These are phyloP conservation scores for Tylopilus sp. DNA, from an alignment of 768 basidiomycete species.

Conservation along the genomic window DNA sequence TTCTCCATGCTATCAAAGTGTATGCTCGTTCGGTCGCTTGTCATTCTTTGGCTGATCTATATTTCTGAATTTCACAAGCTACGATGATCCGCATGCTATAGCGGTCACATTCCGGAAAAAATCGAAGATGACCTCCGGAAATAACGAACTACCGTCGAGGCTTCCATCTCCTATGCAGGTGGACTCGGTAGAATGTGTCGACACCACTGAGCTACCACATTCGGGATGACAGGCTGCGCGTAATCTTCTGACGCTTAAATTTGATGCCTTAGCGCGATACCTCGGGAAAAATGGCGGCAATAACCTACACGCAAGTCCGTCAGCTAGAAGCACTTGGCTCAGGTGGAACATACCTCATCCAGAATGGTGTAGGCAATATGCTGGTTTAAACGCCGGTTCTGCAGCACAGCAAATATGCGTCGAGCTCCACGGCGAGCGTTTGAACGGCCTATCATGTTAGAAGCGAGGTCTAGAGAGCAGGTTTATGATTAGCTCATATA, in stretches of 20 bases:
- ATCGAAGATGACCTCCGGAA: constrained; percentile 26
- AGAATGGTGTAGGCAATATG: constrained; percentile 85
- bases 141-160: constrained; percentile 1
- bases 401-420: constrained; percentile 88
- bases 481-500: not conserved
- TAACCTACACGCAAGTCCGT: constrained; percentile 39
- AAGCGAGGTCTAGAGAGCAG: constrained; percentile 71
- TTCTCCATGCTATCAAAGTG: constrained; percentile 87
- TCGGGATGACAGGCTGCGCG: not conserved
- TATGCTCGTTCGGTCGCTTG: constrained; percentile 32
- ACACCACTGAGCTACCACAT: not conserved
- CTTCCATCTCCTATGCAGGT: constrained; percentile 13
- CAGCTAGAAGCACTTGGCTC: not conserved
- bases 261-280: constrained; percentile 4
- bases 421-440: constrained; percentile 93
- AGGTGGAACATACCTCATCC: constrained; percentile 67
- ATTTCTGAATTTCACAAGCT: constrained; percentile 36
- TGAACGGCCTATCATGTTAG: constrained; percentile 97
- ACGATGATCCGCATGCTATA: constrained; percentile 62
- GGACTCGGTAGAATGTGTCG: constrained; percentile 9
- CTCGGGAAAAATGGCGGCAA: constrained; percentile 62
- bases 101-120: constrained; percentile 46
- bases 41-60: not conserved
- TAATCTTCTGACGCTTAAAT: not conserved
- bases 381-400: constrained; percentile 92